phyloP scores from a whole-genome alignment of 306 rosid species.

The Casuarina glauca region DNA sequence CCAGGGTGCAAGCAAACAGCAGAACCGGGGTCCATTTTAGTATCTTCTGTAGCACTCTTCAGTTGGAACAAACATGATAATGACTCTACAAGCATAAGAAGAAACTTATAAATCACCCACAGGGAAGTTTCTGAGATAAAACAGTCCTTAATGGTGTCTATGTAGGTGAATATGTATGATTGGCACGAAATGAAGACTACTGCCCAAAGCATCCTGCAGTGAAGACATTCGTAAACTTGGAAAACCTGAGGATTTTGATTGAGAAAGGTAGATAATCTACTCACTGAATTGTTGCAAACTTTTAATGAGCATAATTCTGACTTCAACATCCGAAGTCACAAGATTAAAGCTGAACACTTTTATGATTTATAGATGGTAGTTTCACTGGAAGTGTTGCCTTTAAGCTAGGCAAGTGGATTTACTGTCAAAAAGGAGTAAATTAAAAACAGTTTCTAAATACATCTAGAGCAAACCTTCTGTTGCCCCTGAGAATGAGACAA shows the following conservation, averaged over 20 bases:
- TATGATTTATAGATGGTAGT: background rate
- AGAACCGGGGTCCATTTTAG: slow-evolving; percentile 52
- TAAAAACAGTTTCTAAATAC: background rate
- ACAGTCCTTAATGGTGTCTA: background rate
- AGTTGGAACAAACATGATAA: slow-evolving; percentile 72
- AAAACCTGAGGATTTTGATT: background rate
- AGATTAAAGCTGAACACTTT: background rate
- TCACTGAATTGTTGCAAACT: background rate
- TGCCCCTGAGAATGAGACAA: slow-evolving; percentile 43
- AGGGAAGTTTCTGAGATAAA: slow-evolving; percentile 6
- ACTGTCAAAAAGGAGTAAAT: background rate
- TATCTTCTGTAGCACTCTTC: slow-evolving; percentile 74
- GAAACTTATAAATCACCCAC: slow-evolving; percentile 13
- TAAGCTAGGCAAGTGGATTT: background rate
- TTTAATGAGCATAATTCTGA: slow-evolving; percentile 1
- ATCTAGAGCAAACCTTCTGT: slow-evolving; percentile 63
- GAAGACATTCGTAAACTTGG: background rate
- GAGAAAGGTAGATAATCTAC: background rate
- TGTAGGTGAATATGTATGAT: background rate
- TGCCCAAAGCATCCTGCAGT: background rate
- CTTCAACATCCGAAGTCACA: background rate
- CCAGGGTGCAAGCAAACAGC: slow-evolving; percentile 71
- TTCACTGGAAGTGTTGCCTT: background rate
- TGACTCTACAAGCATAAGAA: slow-evolving; percentile 63
- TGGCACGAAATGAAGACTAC: background rate